phyloP scores from a whole-genome alignment of 352 stramenopile species.

The Phytophthora citricola region DNA sequence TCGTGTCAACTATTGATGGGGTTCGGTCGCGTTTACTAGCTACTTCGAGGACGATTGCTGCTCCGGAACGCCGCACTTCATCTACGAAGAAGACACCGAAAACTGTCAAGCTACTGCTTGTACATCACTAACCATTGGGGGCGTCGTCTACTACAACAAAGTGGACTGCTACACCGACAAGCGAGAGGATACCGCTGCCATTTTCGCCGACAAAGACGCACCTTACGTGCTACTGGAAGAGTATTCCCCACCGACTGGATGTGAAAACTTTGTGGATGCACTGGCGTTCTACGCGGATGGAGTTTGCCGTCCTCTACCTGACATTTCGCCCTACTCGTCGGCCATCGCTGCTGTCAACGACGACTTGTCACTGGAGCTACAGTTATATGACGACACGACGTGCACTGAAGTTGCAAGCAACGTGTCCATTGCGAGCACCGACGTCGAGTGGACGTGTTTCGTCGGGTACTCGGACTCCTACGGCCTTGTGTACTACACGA shows the following conservation, averaged over 20 bases:
- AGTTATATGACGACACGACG: slow-evolving; percentile 16
- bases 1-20: background rate
- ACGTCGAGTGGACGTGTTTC: slow-evolving; percentile 25
- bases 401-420: slow-evolving; percentile 17
- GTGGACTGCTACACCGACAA: slow-evolving; percentile 26
- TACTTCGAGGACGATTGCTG: slow-evolving; percentile 22
- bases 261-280: slow-evolving; percentile 16
- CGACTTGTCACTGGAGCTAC: slow-evolving; percentile 18
- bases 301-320: slow-evolving; percentile 17
- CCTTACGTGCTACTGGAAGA: slow-evolving; percentile 31
- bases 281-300: slow-evolving; percentile 33
- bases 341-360: slow-evolving; percentile 18
- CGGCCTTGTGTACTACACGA: slow-evolving; percentile 31
- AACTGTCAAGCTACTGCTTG: slow-evolving; percentile 20
- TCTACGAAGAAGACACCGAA: slow-evolving; percentile 24
- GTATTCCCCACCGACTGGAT: slow-evolving; percentile 21
- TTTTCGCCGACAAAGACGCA: slow-evolving; percentile 16
- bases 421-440: slow-evolving; percentile 4
- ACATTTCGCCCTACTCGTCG: slow-evolving; percentile 6
- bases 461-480: slow-evolving; percentile 26
- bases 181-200: slow-evolving; percentile 5
- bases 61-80: slow-evolving; percentile 20
- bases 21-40: slow-evolving; percentile 22
- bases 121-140: background rate
- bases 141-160: slow-evolving; percentile 12